phyloP scores from a whole-genome alignment of 768 basidiomycete genomes.

The Hericium coralloides region DNA sequence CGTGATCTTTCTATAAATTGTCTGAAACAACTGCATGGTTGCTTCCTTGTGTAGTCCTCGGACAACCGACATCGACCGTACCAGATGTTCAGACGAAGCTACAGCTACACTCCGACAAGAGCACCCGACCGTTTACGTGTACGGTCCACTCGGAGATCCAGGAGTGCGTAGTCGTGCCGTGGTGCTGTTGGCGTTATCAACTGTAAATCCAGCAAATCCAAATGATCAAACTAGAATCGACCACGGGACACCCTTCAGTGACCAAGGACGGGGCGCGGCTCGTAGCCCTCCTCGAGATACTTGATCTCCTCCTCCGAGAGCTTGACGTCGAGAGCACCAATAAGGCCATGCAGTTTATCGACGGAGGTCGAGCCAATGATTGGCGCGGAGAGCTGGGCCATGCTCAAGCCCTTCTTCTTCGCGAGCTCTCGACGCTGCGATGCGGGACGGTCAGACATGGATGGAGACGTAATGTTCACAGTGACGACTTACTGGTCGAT shows the following conservation, averaged over 20 bases:
- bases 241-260: constrained; percentile 6
- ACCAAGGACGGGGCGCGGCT: constrained; percentile 14
- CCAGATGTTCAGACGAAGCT: too few species aligned
- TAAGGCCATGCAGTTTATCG: not conserved
- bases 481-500: not conserved
- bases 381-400: constrained; percentile 23
- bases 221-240: too few species aligned
- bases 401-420: constrained; percentile 22
- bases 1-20: too few species aligned
- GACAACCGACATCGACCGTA: too few species aligned
- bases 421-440: constrained; percentile 23
- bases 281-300: constrained; percentile 30
- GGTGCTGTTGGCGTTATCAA: too few species aligned
- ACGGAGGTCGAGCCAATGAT: not conserved
- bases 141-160: too few species aligned
- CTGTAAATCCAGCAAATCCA: too few species aligned
- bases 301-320: constrained; percentile 33
- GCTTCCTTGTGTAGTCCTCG: too few species aligned
- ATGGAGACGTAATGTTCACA: not conserved
- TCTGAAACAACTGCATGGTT: too few species aligned
- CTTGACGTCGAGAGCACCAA: constrained; percentile 22
- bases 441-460: not conserved
- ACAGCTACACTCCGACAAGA: too few species aligned
- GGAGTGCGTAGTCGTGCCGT: too few species aligned
- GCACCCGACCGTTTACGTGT: too few species aligned